phyloP scores from a whole-genome alignment of 2,329 filamentous ascomycete genomes.

The Penicillium sp. region DNA sequence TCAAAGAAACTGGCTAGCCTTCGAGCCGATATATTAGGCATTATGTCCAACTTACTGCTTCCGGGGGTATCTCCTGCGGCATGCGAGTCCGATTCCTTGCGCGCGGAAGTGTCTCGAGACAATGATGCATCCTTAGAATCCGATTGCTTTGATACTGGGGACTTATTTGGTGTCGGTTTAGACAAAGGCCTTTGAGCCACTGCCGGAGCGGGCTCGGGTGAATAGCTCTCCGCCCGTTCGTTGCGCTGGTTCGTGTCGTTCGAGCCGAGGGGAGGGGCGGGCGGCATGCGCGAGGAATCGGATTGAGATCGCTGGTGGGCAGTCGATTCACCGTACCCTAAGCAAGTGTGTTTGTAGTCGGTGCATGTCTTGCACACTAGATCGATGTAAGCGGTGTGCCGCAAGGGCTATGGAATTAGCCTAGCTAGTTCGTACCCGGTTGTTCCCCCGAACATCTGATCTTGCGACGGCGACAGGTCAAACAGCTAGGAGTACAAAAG shows the following conservation, averaged over 20 bases:
- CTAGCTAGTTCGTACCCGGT: slow-evolving; percentile 46
- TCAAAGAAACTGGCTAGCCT: background rate
- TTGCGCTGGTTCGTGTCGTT: slow-evolving; percentile 18
- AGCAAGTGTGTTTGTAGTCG: slow-evolving; percentile 68
- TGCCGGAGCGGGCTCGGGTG: slow-evolving; percentile 23
- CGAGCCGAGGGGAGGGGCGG: slow-evolving; percentile 15
- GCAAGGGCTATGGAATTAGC: background rate
- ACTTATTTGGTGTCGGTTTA: slow-evolving; percentile 10
- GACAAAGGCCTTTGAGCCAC: slow-evolving; percentile 9
- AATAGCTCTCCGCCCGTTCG: slow-evolving; percentile 25
- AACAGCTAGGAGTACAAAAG: slow-evolving; percentile 53
- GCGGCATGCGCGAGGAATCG: slow-evolving; percentile 27
- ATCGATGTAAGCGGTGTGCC: slow-evolving; percentile 5
- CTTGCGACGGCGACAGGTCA: slow-evolving; percentile 74
- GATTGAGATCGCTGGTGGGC: slow-evolving; percentile 35
- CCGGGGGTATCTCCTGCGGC: slow-evolving; percentile 33
- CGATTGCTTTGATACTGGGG: slow-evolving; percentile 9
- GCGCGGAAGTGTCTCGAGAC: slow-evolving; percentile 16
- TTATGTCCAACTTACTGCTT: slow-evolving; percentile 32
- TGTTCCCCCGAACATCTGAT: slow-evolving; percentile 74
- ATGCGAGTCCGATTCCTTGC: slow-evolving; percentile 29
- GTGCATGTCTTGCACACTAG: slow-evolving; percentile 67
- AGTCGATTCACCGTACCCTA: slow-evolving; percentile 62
- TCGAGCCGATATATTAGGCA: background rate
- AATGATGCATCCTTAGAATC: slow-evolving; percentile 19